Conservation (phyloP, 192 early-diverging fungal species). For the Phycomyces nitens region DNA sequence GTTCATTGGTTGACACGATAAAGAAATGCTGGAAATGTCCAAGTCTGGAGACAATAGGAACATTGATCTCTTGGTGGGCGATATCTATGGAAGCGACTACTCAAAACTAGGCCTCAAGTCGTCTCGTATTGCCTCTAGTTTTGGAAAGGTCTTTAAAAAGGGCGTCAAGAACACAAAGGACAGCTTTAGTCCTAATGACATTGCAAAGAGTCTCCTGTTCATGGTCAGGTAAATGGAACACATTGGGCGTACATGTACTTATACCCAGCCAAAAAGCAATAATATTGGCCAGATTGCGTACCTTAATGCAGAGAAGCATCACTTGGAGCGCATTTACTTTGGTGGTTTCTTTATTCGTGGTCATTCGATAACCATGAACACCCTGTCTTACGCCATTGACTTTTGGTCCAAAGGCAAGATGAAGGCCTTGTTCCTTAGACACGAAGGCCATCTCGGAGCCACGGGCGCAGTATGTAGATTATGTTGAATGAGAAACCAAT, state of each 20-base stretch:
- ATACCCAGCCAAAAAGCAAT: conserved; percentile 55
- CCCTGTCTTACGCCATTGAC: conserved; percentile 91
- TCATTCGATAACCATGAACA: conserved; percentile 96
- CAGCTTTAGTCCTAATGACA: conserved; percentile 74
- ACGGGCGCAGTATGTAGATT: conserved; percentile 66
- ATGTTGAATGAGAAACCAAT: neutral
- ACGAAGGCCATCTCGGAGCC: conserved; percentile 96
- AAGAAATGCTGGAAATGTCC: conserved; percentile 79
- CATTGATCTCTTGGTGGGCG: conserved; percentile 91
- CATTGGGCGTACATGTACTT: neutral
- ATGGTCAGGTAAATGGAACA: conserved; percentile 71
- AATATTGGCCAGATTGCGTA: conserved; percentile 99
- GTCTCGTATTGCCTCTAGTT: conserved; percentile 90
- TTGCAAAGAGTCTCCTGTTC: conserved; percentile 84
- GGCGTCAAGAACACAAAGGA: conserved; percentile 51
- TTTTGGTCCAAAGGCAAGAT: conserved; percentile 97
- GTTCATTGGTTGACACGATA: too few relatives aligned
- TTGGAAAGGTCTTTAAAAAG: conserved; percentile 95
- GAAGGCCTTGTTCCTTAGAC: conserved; percentile 91
- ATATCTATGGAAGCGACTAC: conserved; percentile 92
- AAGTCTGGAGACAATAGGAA: conserved; percentile 89
- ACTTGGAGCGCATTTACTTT: conserved; percentile 88
- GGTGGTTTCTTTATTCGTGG: conserved; percentile 97
- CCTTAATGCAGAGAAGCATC: conserved; percentile 91
- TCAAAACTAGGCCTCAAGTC: conserved; percentile 90